Conservation (phyloP, 345 rosid genomes). For the Zanthoxylum bungeanum region DNA sequence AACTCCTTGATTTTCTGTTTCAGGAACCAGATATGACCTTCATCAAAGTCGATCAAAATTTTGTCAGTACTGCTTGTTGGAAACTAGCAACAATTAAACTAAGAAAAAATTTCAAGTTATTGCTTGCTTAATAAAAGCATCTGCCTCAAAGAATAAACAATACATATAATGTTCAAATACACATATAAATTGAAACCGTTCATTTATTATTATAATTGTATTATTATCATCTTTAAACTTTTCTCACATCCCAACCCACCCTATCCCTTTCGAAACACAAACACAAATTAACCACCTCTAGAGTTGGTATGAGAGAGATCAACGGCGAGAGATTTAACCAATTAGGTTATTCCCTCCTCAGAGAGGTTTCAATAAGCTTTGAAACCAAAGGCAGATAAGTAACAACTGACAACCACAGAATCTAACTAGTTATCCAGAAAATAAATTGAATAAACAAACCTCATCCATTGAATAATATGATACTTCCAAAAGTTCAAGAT, state of each 20-base stretch:
- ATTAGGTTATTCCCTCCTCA: not conserved
- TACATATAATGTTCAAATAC: not conserved
- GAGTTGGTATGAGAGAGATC: not conserved
- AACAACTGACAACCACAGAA: no score
- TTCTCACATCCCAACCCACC: not conserved
- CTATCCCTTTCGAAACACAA: not conserved
- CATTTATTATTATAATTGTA: not conserved
- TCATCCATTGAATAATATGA: not conserved
- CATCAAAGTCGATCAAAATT: conserved; percentile 16
- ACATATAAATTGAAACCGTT: not conserved
- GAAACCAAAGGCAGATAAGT: not conserved
- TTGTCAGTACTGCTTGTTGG: conserved; percentile 19
- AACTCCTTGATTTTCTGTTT: conserved; percentile 60
- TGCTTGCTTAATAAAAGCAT: not conserved
- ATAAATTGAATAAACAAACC: not conserved
- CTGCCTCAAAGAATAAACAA: not conserved
- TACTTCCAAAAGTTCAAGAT: not conserved
- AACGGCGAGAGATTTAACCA: not conserved
- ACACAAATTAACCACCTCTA: not conserved
- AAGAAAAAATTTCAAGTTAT: not conserved
- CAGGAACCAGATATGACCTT: conserved; percentile 61
- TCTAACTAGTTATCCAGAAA: not conserved
- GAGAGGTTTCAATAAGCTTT: no score
- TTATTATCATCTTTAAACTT: not conserved
- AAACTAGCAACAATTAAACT: not conserved